Evolutionary conservation across 495 filamentous ascomycete species (phyloP).

Genomic region (Melanomma pulvis-pyrius): DNA sequence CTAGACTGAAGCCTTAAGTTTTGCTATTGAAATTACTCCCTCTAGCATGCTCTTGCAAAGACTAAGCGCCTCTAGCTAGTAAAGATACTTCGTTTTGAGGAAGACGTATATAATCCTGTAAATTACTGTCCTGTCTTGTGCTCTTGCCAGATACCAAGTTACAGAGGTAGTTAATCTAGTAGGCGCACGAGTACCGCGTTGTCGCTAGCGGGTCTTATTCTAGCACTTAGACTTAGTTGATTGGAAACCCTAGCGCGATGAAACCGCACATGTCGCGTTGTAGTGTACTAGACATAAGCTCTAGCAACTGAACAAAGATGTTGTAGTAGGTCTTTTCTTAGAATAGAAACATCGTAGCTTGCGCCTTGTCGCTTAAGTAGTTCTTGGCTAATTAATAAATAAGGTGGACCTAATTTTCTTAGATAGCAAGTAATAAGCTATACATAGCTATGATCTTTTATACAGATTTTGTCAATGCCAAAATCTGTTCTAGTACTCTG

Average conservation of each 20-base stretch:
- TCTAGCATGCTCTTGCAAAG: too few relatives aligned
- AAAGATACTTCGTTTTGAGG: not conserved
- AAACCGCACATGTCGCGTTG: constrained; percentile 41
- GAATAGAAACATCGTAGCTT: constrained; percentile 29
- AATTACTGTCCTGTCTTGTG: not conserved
- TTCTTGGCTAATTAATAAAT: constrained; percentile 20
- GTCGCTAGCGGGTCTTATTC: not conserved
- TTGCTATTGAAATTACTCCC: not conserved
- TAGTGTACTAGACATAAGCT: constrained; percentile 42
- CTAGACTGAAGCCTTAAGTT: not conserved
- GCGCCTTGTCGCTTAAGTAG: constrained; percentile 15
- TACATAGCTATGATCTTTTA: constrained; percentile 3
- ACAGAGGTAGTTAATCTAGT: not conserved
- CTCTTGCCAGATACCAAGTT: not conserved
- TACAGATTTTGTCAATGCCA: not conserved
- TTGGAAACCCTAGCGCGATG: constrained; percentile 6
- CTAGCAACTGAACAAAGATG: constrained; percentile 40
- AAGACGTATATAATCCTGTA: not conserved
- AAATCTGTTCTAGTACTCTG: not conserved
- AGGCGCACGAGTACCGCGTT: not conserved
- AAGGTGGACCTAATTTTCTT: constrained; percentile 14
- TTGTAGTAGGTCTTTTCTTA: constrained; percentile 20
- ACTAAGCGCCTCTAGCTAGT: too few relatives aligned
- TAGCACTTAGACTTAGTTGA: constrained; percentile 14
- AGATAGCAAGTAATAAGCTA: constrained; percentile 11